A percentile compares a stretch with the other conserved stretches of the same genome.
Conservation (phyloP, 2,329 filamentous ascomycete genomes). For the Alternaria alternata region DNA sequence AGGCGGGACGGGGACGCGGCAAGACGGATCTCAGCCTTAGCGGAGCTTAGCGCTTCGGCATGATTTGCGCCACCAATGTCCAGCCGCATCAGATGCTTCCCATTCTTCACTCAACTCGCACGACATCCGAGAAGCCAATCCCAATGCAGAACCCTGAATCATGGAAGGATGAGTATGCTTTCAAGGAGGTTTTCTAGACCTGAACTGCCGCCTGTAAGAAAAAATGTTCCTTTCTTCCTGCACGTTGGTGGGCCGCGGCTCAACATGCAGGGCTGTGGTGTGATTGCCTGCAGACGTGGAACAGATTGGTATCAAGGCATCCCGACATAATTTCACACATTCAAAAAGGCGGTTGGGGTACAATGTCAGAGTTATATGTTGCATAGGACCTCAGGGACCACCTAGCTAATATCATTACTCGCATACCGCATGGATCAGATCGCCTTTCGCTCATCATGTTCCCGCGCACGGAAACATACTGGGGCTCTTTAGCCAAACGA, state of each 20-base stretch:
- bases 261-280: background rate
- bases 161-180: conserved; percentile 9
- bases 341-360: background rate
- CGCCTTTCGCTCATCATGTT: background rate
- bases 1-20: conserved; percentile 9
- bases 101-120: background rate
- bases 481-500: background rate
- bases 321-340: background rate
- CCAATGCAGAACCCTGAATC: background rate
- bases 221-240: background rate
- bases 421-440: background rate
- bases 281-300: conserved; percentile 2
- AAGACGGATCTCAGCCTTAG: background rate
- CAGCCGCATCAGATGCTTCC: background rate
- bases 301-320: background rate
- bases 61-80: conserved; percentile 8
- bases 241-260: conserved; percentile 2
- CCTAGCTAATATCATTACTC: background rate
- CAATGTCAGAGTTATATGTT: background rate
- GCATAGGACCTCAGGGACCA: background rate
- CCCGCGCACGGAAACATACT: background rate
- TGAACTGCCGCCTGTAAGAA: too few relatives aligned
- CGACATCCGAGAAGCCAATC: too few relatives aligned
- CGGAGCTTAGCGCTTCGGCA: conserved; percentile 1
- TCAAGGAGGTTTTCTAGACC: background rate